Conservation (phyloP, 805 yeast species). For the Kazachstania psychrophila region DNA sequence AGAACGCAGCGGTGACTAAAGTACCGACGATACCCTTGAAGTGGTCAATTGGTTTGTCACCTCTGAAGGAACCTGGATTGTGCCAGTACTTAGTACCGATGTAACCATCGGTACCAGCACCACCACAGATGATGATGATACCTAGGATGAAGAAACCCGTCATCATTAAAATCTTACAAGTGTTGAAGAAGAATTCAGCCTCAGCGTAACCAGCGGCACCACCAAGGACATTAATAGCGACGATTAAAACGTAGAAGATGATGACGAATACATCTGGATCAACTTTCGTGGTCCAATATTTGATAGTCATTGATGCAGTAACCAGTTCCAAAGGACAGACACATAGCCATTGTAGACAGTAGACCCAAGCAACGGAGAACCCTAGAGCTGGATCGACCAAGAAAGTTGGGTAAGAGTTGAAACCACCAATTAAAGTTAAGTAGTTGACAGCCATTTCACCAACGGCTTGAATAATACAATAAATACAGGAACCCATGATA, state of each 20-base stretch:
- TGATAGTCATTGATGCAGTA: conserved; percentile 53
- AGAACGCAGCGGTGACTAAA: conserved; percentile 48
- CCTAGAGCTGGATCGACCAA: conserved; percentile 50
- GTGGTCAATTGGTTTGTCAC: conserved; percentile 32
- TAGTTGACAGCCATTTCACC: conserved; percentile 62
- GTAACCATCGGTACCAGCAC: conserved; percentile 36
- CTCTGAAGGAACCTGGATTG: conserved; percentile 44
- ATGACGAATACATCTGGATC: conserved; percentile 51
- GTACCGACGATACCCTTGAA: conserved; percentile 48
- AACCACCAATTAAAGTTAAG: conserved; percentile 51
- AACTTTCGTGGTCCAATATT: conserved; percentile 47
- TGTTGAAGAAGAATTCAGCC: conserved; percentile 55
- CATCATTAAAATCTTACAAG: conserved; percentile 54
- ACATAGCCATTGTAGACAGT: conserved; percentile 53
- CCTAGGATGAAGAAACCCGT: conserved; percentile 50
- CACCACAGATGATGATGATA: conserved; percentile 35
- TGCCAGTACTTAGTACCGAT: conserved; percentile 45
- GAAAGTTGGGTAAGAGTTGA: conserved; percentile 46
- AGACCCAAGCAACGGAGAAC: conserved; percentile 55
- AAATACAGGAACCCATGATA: conserved; percentile 49
- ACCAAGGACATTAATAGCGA: conserved; percentile 37
- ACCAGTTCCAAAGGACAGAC: conserved; percentile 57
- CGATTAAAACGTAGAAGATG: conserved; percentile 40
- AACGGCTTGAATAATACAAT: conserved; percentile 50
- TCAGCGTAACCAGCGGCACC: conserved; percentile 55